A percentile compares a stretch with the other conserved stretches of the same genome.
Evolutionary conservation across 805 yeast genomes (phyloP).

Genomic region (Torulaspora indica): DNA sequence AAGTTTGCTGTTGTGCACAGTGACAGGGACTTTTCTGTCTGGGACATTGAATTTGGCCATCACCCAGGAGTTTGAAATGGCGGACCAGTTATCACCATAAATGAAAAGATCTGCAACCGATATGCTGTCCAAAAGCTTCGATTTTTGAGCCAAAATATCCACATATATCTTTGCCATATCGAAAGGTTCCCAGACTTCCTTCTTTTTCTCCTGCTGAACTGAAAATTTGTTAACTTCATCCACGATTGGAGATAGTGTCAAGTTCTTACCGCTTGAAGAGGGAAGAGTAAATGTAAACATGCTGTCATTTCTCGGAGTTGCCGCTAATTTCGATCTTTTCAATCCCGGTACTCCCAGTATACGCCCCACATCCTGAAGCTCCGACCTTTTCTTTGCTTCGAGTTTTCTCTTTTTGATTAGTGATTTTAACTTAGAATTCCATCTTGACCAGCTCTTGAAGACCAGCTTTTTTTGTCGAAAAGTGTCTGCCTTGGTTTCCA

Average conservation of each 20-base stretch:
- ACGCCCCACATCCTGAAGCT: conserved; percentile 35
- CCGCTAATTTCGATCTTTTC: conserved; percentile 25
- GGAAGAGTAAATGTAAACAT: conserved; percentile 21
- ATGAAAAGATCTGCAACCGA: conserved; percentile 20
- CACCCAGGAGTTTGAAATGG: conserved; percentile 35
- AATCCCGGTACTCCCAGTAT: conserved; percentile 36
- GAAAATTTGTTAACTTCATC: conserved; percentile 33
- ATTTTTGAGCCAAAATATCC: conserved; percentile 18
- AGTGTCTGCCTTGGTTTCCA: conserved; percentile 45
- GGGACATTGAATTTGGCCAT: conserved; percentile 33
- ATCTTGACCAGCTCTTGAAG: conserved; percentile 28
- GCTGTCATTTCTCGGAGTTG: conserved; percentile 17
- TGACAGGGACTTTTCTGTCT: conserved; percentile 2
- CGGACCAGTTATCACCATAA: conserved; percentile 27
- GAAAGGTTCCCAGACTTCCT: conserved; percentile 47
- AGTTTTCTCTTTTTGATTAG: conserved; percentile 26
- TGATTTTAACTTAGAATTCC: conserved; percentile 33
- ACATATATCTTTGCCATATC: conserved; percentile 38
- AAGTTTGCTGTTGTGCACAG: conserved; percentile 4
- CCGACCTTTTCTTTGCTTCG: conserved; percentile 43
- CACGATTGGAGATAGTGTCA: conserved; percentile 23
- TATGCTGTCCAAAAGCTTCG: not conserved
- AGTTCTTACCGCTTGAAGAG: conserved; percentile 22
- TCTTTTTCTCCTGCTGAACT: conserved; percentile 35
- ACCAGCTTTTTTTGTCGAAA: conserved; percentile 37